Evolutionary conservation across 2,329 filamentous ascomycete genomes (phyloP).

Genomic region (Intubia oerlemansii): DNA sequence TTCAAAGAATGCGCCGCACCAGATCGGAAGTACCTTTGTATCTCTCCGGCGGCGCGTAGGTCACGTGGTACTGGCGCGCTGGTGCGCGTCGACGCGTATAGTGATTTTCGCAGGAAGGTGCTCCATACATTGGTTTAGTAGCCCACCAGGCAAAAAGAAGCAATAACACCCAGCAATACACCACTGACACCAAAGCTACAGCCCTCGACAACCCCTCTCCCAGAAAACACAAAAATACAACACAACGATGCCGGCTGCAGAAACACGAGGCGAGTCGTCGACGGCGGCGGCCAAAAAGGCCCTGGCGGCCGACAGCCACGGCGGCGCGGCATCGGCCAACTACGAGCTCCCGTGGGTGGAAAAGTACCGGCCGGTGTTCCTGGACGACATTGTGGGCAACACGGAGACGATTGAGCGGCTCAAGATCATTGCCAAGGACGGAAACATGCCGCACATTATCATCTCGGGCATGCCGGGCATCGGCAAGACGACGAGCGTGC

Average conservation of each 20-base stretch:
- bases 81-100: no score
- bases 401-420: slow-evolving; percentile 92
- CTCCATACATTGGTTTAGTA: no score
- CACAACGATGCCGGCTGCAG: slow-evolving; percentile 20
- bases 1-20: no score
- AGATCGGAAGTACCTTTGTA: no score
- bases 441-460: slow-evolving; percentile 98
- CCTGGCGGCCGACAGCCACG: slow-evolving; percentile 25
- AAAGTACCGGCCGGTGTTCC: slow-evolving; percentile 86
- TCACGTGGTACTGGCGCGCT: no score
- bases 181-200: no score
- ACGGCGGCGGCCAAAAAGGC: slow-evolving; percentile 34
- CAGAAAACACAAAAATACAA: not conserved
- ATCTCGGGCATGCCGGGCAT: slow-evolving; percentile 99
- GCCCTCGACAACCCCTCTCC: no score
- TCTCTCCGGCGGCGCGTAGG: no score
- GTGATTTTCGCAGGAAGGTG: no score
- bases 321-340: no score
- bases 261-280: slow-evolving; percentile 38
- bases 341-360: slow-evolving; percentile 52
- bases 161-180: no score
- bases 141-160: no score
- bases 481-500: slow-evolving; percentile 88
- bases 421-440: slow-evolving; percentile 95
- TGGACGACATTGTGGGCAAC: slow-evolving; percentile 95